Conservation (phyloP, 176 grass and related monocot genomes). For the Phoenix dactylifera region DNA sequence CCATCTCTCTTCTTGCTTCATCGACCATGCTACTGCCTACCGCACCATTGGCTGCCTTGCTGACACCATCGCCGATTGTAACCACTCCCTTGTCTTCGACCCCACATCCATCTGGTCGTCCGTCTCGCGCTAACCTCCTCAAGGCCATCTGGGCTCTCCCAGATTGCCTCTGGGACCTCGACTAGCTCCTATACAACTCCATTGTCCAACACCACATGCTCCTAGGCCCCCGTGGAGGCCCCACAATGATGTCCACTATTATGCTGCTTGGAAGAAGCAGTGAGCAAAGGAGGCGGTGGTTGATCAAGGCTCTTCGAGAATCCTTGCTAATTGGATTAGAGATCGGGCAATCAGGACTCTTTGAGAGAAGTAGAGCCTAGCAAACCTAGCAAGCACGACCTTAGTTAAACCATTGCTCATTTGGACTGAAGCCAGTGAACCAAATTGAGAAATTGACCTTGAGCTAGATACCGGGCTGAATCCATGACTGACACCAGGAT, state of each 20-base stretch:
- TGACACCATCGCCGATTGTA: slow-evolving; percentile 67
- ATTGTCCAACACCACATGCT: slow-evolving; percentile 78
- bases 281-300: slow-evolving; percentile 26
- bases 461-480: too few species aligned
- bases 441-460: too few species aligned
- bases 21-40: slow-evolving; percentile 60
- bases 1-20: slow-evolving; percentile 29
- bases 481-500: too few species aligned
- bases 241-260: slow-evolving; percentile 51
- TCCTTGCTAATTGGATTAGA: too few species aligned
- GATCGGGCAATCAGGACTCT: too few species aligned
- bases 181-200: slow-evolving; percentile 79
- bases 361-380: too few species aligned
- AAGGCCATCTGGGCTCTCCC: slow-evolving; percentile 44
- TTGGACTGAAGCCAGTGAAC: too few species aligned
- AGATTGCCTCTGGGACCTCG: slow-evolving; percentile 73
- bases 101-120: slow-evolving; percentile 67
- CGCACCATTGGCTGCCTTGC: slow-evolving; percentile 39
- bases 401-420: too few species aligned
- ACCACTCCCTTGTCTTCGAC: slow-evolving; percentile 65
- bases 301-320: too few species aligned
- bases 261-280: slow-evolving; percentile 42
- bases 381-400: too few species aligned
- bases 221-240: slow-evolving; percentile 45
- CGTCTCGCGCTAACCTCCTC: slow-evolving; percentile 59